A percentile compares a stretch with the other conserved stretches of the same genome.
Conservation (phyloP, 108 stramenopile genomes). For the Cyclotella atomus region DNA sequence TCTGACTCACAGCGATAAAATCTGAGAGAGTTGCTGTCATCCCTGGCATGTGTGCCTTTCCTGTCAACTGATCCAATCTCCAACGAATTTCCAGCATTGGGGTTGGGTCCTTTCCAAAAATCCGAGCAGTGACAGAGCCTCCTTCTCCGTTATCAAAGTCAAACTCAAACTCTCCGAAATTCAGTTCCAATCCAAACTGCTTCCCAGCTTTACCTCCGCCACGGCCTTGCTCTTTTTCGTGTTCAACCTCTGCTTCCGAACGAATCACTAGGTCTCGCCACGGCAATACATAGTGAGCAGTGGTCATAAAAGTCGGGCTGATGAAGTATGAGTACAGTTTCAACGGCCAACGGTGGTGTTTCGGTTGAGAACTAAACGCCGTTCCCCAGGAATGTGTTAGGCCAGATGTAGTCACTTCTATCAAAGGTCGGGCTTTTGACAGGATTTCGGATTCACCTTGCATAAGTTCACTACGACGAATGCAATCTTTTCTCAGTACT, state of each 20-base stretch:
- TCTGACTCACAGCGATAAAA: background rate
- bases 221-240: constrained; percentile 21
- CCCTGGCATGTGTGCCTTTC: constrained; percentile 24
- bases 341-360: constrained; percentile 40
- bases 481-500: constrained; percentile 71
- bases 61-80: constrained; percentile 44
- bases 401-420: constrained; percentile 78
- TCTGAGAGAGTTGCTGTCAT: constrained; percentile 25
- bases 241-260: constrained; percentile 34
- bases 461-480: constrained; percentile 7
- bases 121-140: constrained; percentile 39
- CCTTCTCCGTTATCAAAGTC: constrained; percentile 54
- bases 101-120: constrained; percentile 40
- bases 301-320: constrained; percentile 45
- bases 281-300: constrained; percentile 49
- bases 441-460: background rate
- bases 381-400: constrained; percentile 87
- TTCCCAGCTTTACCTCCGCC: constrained; percentile 36
- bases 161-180: constrained; percentile 85
- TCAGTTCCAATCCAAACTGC: constrained; percentile 71
- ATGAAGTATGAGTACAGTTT: constrained; percentile 38
- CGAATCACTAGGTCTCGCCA: constrained; percentile 57
- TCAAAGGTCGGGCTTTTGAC: constrained; percentile 46
- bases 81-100: constrained; percentile 40
- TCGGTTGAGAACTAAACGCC: constrained; percentile 38